Evolutionary conservation across 192 early-diverging fungal genomes (phyloP).

Genomic region (Chytriomyces sp.): DNA sequence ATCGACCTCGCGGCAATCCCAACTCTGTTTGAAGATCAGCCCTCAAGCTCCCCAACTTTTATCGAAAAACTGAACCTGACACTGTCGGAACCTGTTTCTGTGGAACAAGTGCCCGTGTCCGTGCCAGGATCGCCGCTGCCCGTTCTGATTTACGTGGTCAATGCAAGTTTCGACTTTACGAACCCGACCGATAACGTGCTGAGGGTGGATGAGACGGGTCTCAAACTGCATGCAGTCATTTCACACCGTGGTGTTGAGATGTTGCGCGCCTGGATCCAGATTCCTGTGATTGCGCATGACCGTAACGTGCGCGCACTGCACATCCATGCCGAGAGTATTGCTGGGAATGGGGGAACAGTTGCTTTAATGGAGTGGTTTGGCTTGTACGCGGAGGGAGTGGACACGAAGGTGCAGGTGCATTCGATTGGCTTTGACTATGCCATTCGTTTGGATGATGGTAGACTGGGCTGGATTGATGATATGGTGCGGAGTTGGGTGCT

Average conservation of each 20-base stretch:
- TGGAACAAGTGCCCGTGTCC: slow-evolving; percentile 1
- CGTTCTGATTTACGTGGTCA: slow-evolving; percentile 18
- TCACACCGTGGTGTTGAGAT: slow-evolving; percentile 13
- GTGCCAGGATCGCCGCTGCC: slow-evolving; percentile 5
- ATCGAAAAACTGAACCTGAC: slow-evolving; percentile 17
- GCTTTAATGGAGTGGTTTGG: slow-evolving; percentile 35
- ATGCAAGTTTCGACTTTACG: slow-evolving; percentile 7
- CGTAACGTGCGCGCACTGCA: slow-evolving; percentile 9
- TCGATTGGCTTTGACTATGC: slow-evolving; percentile 20
- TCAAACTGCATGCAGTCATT: not conserved
- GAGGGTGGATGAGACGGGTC: not conserved
- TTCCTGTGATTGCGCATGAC: not conserved
- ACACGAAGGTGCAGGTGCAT: slow-evolving; percentile 11
- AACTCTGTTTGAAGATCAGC: not conserved
- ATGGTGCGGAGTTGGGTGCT: slow-evolving; percentile 22
- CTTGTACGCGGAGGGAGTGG: slow-evolving; percentile 18
- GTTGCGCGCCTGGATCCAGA: not conserved
- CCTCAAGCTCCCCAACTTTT: not conserved
- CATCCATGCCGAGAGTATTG: slow-evolving; percentile 20
- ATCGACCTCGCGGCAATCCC: slow-evolving; percentile 9
- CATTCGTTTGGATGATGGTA: slow-evolving; percentile 9
- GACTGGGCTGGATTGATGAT: slow-evolving; percentile 29
- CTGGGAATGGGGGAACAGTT: slow-evolving; percentile 21
- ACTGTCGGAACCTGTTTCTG: not conserved
- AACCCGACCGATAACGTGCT: slow-evolving; percentile 1